These are phyloP conservation scores for Odontarrhena argentea DNA, from an alignment of 345 rosid species.

Conservation along the genomic window DNA sequence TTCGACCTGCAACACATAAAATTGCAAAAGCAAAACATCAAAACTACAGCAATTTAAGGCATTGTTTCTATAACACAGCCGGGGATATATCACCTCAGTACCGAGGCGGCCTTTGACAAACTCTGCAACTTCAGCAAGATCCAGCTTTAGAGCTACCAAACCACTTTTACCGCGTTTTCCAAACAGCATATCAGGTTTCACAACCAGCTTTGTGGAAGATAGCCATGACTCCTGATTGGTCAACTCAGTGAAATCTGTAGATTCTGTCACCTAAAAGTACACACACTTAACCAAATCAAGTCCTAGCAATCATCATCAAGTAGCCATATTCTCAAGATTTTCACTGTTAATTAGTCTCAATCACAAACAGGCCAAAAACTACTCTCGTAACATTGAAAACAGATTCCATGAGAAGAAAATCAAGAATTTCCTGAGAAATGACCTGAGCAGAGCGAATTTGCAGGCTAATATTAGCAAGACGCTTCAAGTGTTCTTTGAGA, in stretches of 20 bases:
- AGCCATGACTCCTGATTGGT: conserved; percentile 85
- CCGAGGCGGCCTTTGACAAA: conserved; percentile 93
- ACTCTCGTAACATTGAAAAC: not conserved
- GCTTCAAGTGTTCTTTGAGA: conserved; percentile 72
- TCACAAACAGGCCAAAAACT: conserved; percentile 12
- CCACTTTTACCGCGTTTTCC: conserved; percentile 99
- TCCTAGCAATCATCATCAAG: not conserved
- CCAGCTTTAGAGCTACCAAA: conserved; percentile 85
- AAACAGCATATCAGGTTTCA: conserved; percentile 97
- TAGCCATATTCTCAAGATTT: not conserved
- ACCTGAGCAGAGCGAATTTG: conserved; percentile 84
- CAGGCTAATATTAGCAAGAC: conserved; percentile 60
- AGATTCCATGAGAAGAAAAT: conserved; percentile 9
- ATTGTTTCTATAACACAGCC: not conserved
- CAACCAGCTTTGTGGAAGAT: conserved; percentile 82
- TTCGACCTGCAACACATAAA: conserved; percentile 61
- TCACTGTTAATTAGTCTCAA: conserved; percentile 11
- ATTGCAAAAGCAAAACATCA: conserved; percentile 15
- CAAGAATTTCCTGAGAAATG: conserved; percentile 1
- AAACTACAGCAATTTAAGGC: not conserved
- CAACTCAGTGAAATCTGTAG: conserved; percentile 78
- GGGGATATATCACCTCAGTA: conserved; percentile 56
- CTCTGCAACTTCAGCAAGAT: conserved; percentile 94
- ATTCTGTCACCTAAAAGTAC: conserved; percentile 65
- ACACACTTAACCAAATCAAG: not conserved